Conservation (phyloP, 192 early-diverging fungal genomes). For the Glomus cerebriforme region DNA sequence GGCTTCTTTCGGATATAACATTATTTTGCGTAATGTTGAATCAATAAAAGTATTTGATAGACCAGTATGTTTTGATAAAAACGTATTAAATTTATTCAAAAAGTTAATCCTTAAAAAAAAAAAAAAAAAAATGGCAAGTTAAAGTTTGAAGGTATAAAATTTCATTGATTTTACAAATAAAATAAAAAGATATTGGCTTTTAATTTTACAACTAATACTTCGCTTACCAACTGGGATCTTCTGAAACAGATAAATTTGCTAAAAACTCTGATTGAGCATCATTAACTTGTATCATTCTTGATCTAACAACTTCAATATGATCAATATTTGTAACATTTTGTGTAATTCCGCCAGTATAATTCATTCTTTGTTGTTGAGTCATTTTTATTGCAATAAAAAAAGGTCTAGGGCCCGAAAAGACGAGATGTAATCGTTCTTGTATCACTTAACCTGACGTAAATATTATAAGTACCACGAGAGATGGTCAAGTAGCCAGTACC, state of each 20-base stretch:
- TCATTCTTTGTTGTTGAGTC: too few species aligned
- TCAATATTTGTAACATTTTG: neutral
- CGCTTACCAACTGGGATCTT: neutral
- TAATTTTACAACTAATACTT: too few species aligned
- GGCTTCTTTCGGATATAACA: slow-evolving; percentile 18
- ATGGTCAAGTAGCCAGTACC: too few species aligned
- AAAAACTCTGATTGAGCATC: slow-evolving; percentile 9
- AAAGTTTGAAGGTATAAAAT: too few species aligned
- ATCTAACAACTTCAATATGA: slow-evolving; percentile 24
- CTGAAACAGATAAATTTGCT: too few species aligned
- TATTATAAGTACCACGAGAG: too few species aligned
- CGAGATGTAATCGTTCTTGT: too few species aligned
- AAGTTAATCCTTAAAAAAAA: slow-evolving; percentile 10
- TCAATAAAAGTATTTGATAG: slow-evolving; percentile 26
- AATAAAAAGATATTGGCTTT: neutral
- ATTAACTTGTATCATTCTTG: slow-evolving; percentile 11
- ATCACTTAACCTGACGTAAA: too few species aligned
- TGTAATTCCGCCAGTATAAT: neutral
- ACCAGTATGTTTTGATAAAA: slow-evolving; percentile 27
- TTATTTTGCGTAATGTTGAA: slow-evolving; percentile 3
- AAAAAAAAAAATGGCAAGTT: neutral
- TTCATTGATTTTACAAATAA: neutral
- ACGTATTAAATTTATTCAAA: slow-evolving; percentile 6
- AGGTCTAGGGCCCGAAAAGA: too few species aligned
- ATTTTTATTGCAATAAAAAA: too few species aligned